Conservation (phyloP, 2,329 filamentous ascomycete genomes). For the Paracoccidioides brasiliensis region DNA sequence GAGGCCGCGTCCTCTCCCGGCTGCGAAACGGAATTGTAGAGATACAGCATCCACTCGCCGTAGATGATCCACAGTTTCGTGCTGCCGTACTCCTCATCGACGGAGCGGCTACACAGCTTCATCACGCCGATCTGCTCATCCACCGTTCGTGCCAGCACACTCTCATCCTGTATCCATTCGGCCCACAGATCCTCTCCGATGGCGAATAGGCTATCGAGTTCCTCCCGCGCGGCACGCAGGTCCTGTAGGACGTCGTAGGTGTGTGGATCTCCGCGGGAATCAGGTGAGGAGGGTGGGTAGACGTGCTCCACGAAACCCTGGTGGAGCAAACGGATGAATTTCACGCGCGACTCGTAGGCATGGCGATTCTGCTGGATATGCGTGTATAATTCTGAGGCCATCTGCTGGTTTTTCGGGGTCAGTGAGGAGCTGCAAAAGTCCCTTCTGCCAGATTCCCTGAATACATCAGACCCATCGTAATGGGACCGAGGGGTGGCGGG, state of each 20-base stretch:
- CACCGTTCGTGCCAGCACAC: conserved; percentile 40
- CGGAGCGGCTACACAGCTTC: conserved; percentile 46
- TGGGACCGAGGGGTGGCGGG: conserved; percentile 31
- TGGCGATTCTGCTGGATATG: conserved; percentile 35
- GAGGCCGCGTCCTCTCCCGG: conserved; percentile 21
- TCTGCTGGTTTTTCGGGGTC: conserved; percentile 26
- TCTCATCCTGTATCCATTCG: conserved; percentile 52
- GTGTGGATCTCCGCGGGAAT: conserved; percentile 32
- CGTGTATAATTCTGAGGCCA: conserved; percentile 28
- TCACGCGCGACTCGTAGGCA: conserved; percentile 34
- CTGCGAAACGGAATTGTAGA: conserved; percentile 39
- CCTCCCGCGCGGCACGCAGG: conserved; percentile 38
- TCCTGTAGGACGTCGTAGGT: conserved; percentile 36
- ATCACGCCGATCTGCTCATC: conserved; percentile 47
- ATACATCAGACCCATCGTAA: conserved; percentile 32
- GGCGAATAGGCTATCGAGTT: conserved; percentile 49
- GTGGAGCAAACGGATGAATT: conserved; percentile 36
- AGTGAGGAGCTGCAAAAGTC: conserved; percentile 33
- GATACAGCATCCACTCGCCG: conserved; percentile 46
- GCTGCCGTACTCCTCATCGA: conserved; percentile 48
- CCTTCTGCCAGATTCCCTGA: conserved; percentile 26
- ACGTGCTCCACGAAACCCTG: conserved; percentile 36
- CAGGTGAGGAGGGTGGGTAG: conserved; percentile 32
- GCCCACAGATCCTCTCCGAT: conserved; percentile 51
- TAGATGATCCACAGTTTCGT: conserved; percentile 50